phyloP scores from a whole-genome alignment of 1,139 yeast genomes.

The Saccharomyces hybrid region DNA sequence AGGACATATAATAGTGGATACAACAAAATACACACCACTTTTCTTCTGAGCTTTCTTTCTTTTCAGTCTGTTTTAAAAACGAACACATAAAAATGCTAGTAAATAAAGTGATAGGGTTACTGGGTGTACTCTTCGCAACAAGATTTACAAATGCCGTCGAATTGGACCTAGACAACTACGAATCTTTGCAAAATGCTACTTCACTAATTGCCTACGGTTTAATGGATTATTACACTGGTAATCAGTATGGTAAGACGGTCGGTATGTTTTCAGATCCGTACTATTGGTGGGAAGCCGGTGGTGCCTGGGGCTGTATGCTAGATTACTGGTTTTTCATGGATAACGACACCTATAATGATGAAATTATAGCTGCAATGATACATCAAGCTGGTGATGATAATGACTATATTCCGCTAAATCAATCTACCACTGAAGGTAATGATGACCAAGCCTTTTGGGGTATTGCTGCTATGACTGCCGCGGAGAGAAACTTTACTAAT shows the following conservation, averaged over 20 bases:
- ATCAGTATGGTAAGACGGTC: slow-evolving; percentile 59
- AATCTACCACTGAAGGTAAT: slow-evolving; percentile 92
- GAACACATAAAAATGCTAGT: neutral
- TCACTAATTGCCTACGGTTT: slow-evolving; percentile 60
- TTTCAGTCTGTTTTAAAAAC: neutral
- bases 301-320: slow-evolving; percentile 83
- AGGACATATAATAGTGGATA: neutral
- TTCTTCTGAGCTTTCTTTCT: neutral
- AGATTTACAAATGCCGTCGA: slow-evolving; percentile 22
- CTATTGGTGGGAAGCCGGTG: slow-evolving; percentile 99
- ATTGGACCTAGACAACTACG: slow-evolving; percentile 34
- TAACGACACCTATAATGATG: slow-evolving; percentile 56
- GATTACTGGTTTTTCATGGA: slow-evolving; percentile 71
- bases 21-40: neutral
- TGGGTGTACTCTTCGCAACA: slow-evolving; percentile 1
- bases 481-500: slow-evolving; percentile 79
- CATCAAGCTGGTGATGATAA: slow-evolving; percentile 71
- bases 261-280: slow-evolving; percentile 85
- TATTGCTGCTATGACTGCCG: slow-evolving; percentile 81
- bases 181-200: slow-evolving; percentile 44
- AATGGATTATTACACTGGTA: slow-evolving; percentile 79
- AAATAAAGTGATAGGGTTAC: neutral
- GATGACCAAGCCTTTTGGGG: slow-evolving; percentile 99
- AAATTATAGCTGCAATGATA: slow-evolving; percentile 54
- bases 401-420: slow-evolving; percentile 82